phyloP scores from a whole-genome alignment of 768 basidiomycete species.

The Macrolepiota dolichaula region DNA sequence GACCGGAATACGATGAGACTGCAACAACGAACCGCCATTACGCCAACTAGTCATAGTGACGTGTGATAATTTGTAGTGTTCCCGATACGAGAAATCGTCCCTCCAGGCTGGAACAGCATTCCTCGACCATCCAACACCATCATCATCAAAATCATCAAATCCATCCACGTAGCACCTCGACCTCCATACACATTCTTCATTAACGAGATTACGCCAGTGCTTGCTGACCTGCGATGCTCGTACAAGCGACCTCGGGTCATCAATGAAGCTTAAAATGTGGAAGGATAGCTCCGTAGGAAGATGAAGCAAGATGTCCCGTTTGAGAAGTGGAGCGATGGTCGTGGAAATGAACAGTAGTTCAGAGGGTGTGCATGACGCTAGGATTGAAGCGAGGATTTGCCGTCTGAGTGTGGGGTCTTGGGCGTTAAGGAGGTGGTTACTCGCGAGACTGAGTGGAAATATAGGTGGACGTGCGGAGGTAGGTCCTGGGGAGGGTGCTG shows the following conservation, averaged over 20 bases:
- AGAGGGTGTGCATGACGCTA: conserved; percentile 50
- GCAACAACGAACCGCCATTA: conserved; percentile 66
- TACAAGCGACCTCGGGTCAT: conserved; percentile 69
- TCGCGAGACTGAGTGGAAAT: conserved; percentile 16
- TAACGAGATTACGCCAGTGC: conserved; percentile 65
- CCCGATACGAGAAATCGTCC: conserved; percentile 55
- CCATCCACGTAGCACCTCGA: conserved; percentile 61
- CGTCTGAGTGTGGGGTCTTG: conserved; percentile 38
- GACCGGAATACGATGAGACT: too few species aligned
- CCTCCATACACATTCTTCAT: conserved; percentile 82
- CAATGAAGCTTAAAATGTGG: conserved; percentile 72
- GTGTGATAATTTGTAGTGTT: conserved; percentile 72
- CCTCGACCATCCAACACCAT: conserved; percentile 4
- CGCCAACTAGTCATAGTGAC: conserved; percentile 79
- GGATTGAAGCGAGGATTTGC: conserved; percentile 47
- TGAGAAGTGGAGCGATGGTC: conserved; percentile 60
- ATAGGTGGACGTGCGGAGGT: conserved; percentile 8
- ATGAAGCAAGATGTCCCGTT: conserved; percentile 50
- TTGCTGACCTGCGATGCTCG: conserved; percentile 68
- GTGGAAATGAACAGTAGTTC: conserved; percentile 68
- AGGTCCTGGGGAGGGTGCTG: conserved; percentile 56
- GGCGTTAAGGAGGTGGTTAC: conserved; percentile 13
- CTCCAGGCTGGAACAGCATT: conserved; percentile 5
- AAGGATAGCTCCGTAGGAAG: conserved; percentile 61
- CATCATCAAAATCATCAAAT: conserved; percentile 33